Evolutionary conservation across 1,139 yeast genomes (phyloP).

Genomic region (Blastobotrys indianensis): DNA sequence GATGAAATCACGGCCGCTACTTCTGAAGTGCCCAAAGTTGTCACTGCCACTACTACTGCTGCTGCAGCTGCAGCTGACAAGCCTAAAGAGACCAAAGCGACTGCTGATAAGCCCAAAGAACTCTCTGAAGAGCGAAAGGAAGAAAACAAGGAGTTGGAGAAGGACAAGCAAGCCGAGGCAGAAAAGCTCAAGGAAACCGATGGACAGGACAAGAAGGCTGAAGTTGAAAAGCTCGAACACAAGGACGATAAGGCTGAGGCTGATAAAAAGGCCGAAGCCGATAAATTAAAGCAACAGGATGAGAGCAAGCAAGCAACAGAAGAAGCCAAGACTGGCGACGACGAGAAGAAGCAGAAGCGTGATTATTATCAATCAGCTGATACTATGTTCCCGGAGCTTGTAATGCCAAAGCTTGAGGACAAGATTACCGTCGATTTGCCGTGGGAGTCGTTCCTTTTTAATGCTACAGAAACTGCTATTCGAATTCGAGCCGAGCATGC

Average conservation of each 20-base stretch:
- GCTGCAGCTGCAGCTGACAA: too few species aligned
- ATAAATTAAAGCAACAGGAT: slow-evolving; percentile 2
- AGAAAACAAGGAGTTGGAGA: neutral
- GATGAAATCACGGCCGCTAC: too few species aligned
- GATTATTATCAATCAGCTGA: slow-evolving; percentile 7
- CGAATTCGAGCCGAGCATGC: slow-evolving; percentile 3
- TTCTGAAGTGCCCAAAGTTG: too few species aligned
- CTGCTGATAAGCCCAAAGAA: neutral
- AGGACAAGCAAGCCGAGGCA: neutral
- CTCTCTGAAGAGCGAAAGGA: too few species aligned
- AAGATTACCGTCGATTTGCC: slow-evolving; percentile 20
- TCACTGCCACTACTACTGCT: too few species aligned
- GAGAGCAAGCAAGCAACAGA: slow-evolving; percentile 1
- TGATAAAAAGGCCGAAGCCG: slow-evolving; percentile 6
- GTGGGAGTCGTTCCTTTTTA: slow-evolving; percentile 19
- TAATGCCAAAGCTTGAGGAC: slow-evolving; percentile 13
- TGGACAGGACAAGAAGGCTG: neutral
- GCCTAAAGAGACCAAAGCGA: neutral
- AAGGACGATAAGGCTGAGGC: slow-evolving; percentile 2
- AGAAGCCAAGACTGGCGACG: neutral
- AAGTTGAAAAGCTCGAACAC: slow-evolving; percentile 3
- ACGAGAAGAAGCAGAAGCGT: slow-evolving; percentile 8
- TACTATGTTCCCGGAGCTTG: slow-evolving; percentile 14
- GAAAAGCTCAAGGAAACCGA: neutral
- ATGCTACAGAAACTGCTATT: slow-evolving; percentile 16